Evolutionary conservation across 441 rosid species (phyloP).

Genomic region (Eruca vesicaria): DNA sequence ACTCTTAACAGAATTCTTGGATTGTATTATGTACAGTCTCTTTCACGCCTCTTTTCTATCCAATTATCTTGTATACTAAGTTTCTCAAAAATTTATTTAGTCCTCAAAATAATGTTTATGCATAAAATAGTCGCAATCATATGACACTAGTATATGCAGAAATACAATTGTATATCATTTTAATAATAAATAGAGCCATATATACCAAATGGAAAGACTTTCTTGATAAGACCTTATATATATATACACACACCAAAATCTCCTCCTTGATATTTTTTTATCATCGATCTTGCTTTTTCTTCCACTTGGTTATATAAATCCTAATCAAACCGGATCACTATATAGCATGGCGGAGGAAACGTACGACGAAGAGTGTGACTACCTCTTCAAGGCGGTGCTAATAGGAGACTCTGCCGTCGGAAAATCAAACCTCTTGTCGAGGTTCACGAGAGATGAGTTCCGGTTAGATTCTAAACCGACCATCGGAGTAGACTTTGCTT

Average conservation of each 20-base stretch:
- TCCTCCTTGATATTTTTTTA: neutral
- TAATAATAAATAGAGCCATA: neutral
- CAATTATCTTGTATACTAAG: constrained; percentile 2
- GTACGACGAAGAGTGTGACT: constrained; percentile 70
- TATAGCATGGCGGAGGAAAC: constrained; percentile 21
- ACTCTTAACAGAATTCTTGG: constrained; percentile 8
- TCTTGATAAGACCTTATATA: neutral
- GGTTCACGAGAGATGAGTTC: constrained; percentile 72
- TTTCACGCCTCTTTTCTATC: constrained; percentile 23
- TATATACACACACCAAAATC: neutral
- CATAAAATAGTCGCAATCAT: constrained; percentile 8
- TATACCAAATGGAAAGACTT: constrained; percentile 9
- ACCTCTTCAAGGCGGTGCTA: constrained; percentile 72
- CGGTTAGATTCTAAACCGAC: constrained; percentile 78
- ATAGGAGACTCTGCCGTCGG: constrained; percentile 84
- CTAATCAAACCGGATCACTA: neutral
- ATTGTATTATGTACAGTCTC: constrained; percentile 8
- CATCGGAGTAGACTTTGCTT: constrained; percentile 28
- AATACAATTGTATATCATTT: neutral
- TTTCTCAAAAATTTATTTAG: neutral
- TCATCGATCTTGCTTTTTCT: neutral
- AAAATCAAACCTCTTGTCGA: constrained; percentile 64
- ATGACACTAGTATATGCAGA: constrained; percentile 4
- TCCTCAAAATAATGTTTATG: neutral
- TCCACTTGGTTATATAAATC: neutral